Evolutionary conservation across 2,329 filamentous ascomycete genomes (phyloP).

Genomic region (Aspergillus sp.): DNA sequence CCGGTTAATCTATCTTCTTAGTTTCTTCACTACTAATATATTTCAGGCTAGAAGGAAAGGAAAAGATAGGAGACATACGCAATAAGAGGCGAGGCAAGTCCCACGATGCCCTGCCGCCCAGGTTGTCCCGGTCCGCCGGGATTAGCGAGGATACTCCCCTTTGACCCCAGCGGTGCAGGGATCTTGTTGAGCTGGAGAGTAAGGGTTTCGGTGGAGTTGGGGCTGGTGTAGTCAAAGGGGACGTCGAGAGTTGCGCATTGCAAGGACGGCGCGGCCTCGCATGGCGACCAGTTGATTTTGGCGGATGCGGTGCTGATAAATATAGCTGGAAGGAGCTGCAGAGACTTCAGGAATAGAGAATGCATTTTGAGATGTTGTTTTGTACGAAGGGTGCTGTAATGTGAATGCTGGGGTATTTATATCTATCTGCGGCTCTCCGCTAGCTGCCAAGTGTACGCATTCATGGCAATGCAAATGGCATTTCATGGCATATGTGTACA

Average conservation of each 20-base stretch:
- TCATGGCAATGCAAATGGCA: no score
- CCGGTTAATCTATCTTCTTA: conserved; percentile 5
- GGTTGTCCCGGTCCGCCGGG: conserved; percentile 7
- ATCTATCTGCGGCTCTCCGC: no score
- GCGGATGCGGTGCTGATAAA: no score
- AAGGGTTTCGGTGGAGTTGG: neutral
- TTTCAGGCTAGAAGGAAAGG: neutral
- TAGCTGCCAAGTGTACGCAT: no score
- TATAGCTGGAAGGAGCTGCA: no score
- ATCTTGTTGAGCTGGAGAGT: conserved; percentile 7
- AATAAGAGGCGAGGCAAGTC: neutral
- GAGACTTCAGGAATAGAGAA: no score
- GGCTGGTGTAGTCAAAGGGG: conserved; percentile 11
- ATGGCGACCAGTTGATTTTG: no score
- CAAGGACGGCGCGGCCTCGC: no score
- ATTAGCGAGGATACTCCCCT: conserved; percentile 9
- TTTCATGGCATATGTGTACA: no score
- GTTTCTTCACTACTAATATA: neutral
- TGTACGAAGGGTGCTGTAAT: no score
- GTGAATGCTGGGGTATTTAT: no score
- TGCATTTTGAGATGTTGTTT: no score
- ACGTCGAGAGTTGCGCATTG: conserved; percentile 12
- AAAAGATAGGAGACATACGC: neutral
- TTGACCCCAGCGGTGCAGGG: conserved; percentile 6
- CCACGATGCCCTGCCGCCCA: neutral